These are phyloP conservation scores for Fusarium sp. DNA, from an alignment of 2,329 filamentous ascomycete genomes.

Conservation along the genomic window DNA sequence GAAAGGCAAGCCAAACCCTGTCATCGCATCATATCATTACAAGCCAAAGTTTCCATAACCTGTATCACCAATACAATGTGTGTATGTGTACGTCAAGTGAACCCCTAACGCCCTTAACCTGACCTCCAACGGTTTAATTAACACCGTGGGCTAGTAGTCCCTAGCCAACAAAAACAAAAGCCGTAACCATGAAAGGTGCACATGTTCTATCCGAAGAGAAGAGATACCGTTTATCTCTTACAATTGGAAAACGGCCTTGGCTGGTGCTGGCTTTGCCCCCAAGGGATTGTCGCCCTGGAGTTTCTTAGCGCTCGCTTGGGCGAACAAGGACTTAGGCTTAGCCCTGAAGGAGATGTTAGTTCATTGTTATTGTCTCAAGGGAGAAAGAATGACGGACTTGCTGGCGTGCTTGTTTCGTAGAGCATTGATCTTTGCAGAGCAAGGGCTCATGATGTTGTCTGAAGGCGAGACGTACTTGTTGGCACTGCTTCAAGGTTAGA, in stretches of 20 bases:
- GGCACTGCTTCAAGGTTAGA: conserved; percentile 47
- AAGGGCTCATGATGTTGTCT: conserved; percentile 90
- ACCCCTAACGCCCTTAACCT: conserved; percentile 38
- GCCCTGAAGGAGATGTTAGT: conserved; percentile 56
- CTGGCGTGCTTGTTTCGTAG: conserved; percentile 83
- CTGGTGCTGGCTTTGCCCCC: conserved; percentile 51
- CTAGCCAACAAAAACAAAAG: conserved; percentile 31
- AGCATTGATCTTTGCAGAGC: conserved; percentile 83
- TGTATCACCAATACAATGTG: conserved; percentile 28
- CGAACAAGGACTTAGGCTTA: conserved; percentile 77
- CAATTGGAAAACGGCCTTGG: conserved; percentile 39
- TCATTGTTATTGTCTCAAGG: background rate
- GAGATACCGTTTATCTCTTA: conserved; percentile 14
- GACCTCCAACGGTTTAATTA: conserved; percentile 36
- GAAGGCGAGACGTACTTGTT: conserved; percentile 81
- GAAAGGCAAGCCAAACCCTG: conserved; percentile 36
- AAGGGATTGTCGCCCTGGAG: conserved; percentile 61
- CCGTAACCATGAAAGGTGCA: conserved; percentile 12
- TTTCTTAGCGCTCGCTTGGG: conserved; percentile 73
- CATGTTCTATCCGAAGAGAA: conserved; percentile 30
- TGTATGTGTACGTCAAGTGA: conserved; percentile 32
- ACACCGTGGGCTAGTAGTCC: conserved; percentile 13
- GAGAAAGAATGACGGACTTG: conserved; percentile 68
- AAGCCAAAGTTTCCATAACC: conserved; percentile 40
- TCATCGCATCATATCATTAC: conserved; percentile 49